Evolutionary conservation across 192 early-diverging fungal genomes (phyloP).

Genomic region (Gigaspora rosea): DNA sequence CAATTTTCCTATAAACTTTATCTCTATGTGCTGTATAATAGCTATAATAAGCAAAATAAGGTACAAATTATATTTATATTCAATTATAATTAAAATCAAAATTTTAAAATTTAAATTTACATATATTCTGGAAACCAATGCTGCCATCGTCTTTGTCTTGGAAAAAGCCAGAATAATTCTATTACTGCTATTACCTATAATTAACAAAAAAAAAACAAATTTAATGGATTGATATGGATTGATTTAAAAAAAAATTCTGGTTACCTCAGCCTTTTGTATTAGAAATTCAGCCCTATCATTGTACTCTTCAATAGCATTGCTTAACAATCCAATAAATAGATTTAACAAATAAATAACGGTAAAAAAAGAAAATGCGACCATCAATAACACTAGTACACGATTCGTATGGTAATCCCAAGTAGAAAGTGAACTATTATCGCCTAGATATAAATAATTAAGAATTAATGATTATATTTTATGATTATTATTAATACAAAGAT

Average conservation of each 20-base stretch:
- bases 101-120: neutral
- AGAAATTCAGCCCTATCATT: neutral
- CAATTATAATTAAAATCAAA: neutral
- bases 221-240: too few relatives aligned
- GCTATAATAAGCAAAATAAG: neutral
- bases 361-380: neutral
- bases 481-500: neutral
- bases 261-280: neutral
- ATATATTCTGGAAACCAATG: neutral
- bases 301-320: neutral
- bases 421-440: neutral
- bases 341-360: neutral
- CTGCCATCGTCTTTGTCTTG: neutral
- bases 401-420: neutral
- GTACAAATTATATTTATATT: neutral
- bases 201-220: too few relatives aligned
- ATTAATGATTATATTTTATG: neutral
- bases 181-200: neutral
- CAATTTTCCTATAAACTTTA: neutral
- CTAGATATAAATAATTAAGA: neutral
- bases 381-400: neutral
- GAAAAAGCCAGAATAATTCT: neutral
- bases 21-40: neutral
- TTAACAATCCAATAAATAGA: conserved; percentile 3
- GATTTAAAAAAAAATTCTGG: too few relatives aligned